These are phyloP conservation scores for Chrysosphaeria jannelii DNA, from an alignment of 2,329 filamentous ascomycete genomes.

Conservation along the genomic window DNA sequence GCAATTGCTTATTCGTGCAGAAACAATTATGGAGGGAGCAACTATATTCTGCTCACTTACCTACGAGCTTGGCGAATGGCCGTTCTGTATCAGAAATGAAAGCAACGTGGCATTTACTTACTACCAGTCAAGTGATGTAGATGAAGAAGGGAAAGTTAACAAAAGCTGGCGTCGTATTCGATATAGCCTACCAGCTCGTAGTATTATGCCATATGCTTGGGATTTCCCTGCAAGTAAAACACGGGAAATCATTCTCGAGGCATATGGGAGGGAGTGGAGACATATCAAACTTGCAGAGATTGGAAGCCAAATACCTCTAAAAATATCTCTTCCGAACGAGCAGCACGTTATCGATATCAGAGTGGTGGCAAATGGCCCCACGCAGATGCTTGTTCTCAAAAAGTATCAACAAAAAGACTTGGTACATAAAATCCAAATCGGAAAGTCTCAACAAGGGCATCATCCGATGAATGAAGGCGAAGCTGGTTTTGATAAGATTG, in stretches of 20 bases:
- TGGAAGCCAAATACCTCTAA: constrained; percentile 84
- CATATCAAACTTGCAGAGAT: constrained; percentile 92
- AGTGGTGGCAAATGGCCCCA: constrained; percentile 81
- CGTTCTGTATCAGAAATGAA: constrained; percentile 95
- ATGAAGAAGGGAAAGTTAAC: constrained; percentile 57
- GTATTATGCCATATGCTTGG: constrained; percentile 99
- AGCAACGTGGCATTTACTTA: constrained; percentile 93
- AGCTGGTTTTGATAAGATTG: too few relatives aligned
- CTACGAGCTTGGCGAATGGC: constrained; percentile 84
- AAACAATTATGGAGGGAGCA: constrained; percentile 73
- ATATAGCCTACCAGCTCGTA: constrained; percentile 72
- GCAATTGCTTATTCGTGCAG: constrained; percentile 62
- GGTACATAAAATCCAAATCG: too few relatives aligned
- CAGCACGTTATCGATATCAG: constrained; percentile 90
- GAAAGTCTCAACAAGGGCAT: too few relatives aligned
- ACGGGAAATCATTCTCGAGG: constrained; percentile 66
- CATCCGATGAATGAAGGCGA: too few relatives aligned
- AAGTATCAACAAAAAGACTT: too few relatives aligned
- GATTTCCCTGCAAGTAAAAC: constrained; percentile 95
- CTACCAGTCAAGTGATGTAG: constrained; percentile 75
- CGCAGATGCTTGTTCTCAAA: constrained; percentile 74
- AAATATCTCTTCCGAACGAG: constrained; percentile 32
- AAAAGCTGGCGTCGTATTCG: constrained; percentile 60
- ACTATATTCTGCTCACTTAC: constrained; percentile 83
- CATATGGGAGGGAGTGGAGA: constrained; percentile 47